Conservation (phyloP, 2,329 filamentous ascomycete species). For the Penicillium sp. region DNA sequence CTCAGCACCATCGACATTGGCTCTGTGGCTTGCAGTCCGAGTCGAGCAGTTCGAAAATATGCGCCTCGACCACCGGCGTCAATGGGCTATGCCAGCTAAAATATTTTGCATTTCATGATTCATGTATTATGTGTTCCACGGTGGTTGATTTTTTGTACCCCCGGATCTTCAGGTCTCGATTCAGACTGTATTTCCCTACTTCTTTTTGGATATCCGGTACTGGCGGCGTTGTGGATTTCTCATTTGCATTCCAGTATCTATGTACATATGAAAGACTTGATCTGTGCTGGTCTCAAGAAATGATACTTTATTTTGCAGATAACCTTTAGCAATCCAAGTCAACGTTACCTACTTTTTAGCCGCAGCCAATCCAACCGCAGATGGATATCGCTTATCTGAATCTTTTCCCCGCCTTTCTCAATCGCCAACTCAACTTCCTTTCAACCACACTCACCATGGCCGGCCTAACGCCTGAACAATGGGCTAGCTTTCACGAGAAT, state of each 20-base stretch:
- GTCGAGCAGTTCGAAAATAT: slow-evolving; percentile 32
- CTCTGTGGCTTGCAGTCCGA: slow-evolving; percentile 29
- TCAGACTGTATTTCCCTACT: slow-evolving; percentile 6
- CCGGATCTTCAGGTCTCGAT: slow-evolving; percentile 4
- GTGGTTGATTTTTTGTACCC: slow-evolving; percentile 4
- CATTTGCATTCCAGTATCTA: slow-evolving; percentile 4
- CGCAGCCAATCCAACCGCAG: slow-evolving; percentile 9
- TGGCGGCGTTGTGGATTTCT: slow-evolving; percentile 6
- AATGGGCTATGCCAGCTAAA: slow-evolving; percentile 30
- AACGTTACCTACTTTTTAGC: background rate
- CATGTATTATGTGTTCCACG: slow-evolving; percentile 17
- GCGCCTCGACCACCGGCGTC: slow-evolving; percentile 25
- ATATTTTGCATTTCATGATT: slow-evolving; percentile 9
- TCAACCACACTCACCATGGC: slow-evolving; percentile 12
- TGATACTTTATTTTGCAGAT: slow-evolving; percentile 1
- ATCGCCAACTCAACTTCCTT: slow-evolving; percentile 1
- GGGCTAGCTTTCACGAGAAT: slow-evolving; percentile 69
- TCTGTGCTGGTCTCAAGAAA: background rate
- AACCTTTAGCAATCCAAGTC: background rate
- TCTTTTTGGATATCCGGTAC: slow-evolving; percentile 8
- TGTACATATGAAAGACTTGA: slow-evolving; percentile 8
- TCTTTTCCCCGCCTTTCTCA: slow-evolving; percentile 18
- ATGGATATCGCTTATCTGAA: slow-evolving; percentile 19
- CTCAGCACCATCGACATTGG: slow-evolving; percentile 51
- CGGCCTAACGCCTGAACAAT: slow-evolving; percentile 67